Base-by-base conservation (phyloP, 495 filamentous ascomycete genomes). In the Podospora australis region DNA sequence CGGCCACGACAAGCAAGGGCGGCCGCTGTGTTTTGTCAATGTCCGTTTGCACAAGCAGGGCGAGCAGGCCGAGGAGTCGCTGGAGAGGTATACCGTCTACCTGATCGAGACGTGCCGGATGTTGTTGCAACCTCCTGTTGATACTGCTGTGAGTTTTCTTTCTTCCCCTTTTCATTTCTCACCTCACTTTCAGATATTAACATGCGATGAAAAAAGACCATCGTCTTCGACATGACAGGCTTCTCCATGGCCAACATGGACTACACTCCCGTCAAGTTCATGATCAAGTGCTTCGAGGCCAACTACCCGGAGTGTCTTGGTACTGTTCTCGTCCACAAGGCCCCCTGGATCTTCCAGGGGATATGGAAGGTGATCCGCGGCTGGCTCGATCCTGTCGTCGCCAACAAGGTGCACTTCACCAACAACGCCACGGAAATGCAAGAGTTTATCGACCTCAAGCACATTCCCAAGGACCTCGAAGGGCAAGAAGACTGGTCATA, bases 261-360 rank as follows among this genome's bases (percentile, higher is more conserved):
- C 62, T 97, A 97, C 62, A 79, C 87, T 0, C 92, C 92, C 0
- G 88, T 98, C 20, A 97, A 91, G 59, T 97, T 96, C 73, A 95
- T 98, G 80, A 96, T 97, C 71, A 95, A 95, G 70, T 95, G 89
- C 68, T 98, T 98, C 63, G 94, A 97, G 70, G 94, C 92, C 42
- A 97, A 98, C 67, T 98, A 97, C 62, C 92, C 94, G 21, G 94
- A 97, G 63, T 87, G 78, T 43, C 74, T 98, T 0, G 92, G 94
- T 39, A 73, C 87, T 5, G 90, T 97, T 6, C 82, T 97, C n/a
- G 87, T 98, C 26, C 90, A 98, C 71, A 95, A 96, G 65, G 82
- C 92, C 0, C 92, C 92, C 4, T 98, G 91, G 92, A 71, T 97
- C 29, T 98, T 98, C 71, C 88, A 92, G 69, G 82, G 82, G 30